Conservation (phyloP, 2,329 filamentous ascomycete species). For the Curvularia eragrostidis region DNA sequence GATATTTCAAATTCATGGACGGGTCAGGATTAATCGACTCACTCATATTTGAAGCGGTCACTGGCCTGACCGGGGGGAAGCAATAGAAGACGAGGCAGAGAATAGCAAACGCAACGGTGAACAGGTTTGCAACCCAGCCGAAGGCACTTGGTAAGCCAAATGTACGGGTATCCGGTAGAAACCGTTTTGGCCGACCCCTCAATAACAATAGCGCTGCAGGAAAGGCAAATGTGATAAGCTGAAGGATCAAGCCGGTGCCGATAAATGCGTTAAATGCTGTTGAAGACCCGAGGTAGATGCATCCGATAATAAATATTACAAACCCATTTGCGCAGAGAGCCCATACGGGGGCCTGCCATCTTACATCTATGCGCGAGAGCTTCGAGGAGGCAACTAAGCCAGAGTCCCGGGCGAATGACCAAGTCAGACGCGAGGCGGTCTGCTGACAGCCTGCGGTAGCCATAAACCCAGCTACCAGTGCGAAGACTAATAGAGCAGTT, state of each 20-base stretch:
- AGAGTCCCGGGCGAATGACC: constrained; percentile 1
- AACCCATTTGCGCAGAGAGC: background rate
- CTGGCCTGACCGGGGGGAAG: background rate
- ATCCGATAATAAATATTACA: background rate
- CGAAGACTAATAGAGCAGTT: background rate
- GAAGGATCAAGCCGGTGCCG: background rate
- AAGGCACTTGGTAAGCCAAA: background rate
- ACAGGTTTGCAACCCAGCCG: background rate
- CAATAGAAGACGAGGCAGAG: background rate
- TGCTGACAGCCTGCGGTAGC: background rate
- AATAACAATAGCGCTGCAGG: constrained; percentile 1
- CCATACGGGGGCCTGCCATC: background rate
- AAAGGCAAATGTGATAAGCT: constrained; percentile 2
- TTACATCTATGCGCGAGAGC: background rate
- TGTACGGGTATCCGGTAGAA: background rate
- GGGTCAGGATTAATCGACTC: background rate
- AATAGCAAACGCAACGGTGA: background rate
- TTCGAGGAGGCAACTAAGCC: background rate
- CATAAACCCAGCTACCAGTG: background rate
- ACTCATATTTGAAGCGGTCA: background rate
- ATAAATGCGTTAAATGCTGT: constrained; percentile 1
- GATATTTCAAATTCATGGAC: background rate
- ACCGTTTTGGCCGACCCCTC: background rate
- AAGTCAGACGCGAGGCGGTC: background rate
- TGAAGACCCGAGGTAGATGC: background rate